These are phyloP conservation scores for Yarrowia keelungensis DNA, from an alignment of 805 yeast genomes.

Conservation along the genomic window DNA sequence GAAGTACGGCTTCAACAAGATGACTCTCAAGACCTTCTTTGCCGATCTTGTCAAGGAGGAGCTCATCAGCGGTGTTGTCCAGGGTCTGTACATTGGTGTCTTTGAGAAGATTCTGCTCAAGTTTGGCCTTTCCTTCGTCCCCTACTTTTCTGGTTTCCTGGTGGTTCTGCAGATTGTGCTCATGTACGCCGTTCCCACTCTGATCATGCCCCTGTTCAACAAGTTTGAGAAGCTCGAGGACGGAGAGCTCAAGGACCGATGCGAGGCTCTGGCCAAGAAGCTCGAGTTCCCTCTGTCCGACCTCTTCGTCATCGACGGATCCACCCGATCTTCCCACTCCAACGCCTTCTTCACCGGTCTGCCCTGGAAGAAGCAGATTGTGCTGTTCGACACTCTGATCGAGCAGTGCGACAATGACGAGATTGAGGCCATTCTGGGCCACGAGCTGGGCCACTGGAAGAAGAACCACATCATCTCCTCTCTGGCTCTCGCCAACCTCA, in stretches of 20 bases:
- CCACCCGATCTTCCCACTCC: slow-evolving; percentile 93
- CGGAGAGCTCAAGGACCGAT: slow-evolving; percentile 82
- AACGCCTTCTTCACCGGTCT: slow-evolving; percentile 96
- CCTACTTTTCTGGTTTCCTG: slow-evolving; percentile 76
- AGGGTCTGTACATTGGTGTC: slow-evolving; percentile 74
- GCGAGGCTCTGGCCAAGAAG: slow-evolving; percentile 76
- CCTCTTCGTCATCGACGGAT: slow-evolving; percentile 92
- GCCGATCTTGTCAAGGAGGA: slow-evolving; percentile 71
- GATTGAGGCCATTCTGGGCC: slow-evolving; percentile 95
- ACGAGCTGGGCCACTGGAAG: slow-evolving; percentile 98
- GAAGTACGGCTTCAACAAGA: slow-evolving; percentile 90
- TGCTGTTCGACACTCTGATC: slow-evolving; percentile 88
- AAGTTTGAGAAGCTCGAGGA: slow-evolving; percentile 87
- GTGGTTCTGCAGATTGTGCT: slow-evolving; percentile 73
- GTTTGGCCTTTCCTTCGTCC: slow-evolving; percentile 81
- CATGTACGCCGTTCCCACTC: slow-evolving; percentile 78
- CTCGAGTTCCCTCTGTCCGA: slow-evolving; percentile 87
- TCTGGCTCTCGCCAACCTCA: slow-evolving; percentile 68
- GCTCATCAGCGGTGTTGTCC: slow-evolving; percentile 61
- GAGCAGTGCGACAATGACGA: slow-evolving; percentile 77
- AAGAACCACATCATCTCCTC: slow-evolving; percentile 84
- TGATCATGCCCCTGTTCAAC: slow-evolving; percentile 92
- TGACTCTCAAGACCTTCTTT: slow-evolving; percentile 73
- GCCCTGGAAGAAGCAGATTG: slow-evolving; percentile 97
- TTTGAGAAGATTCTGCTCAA: slow-evolving; percentile 81